phyloP scores from a whole-genome alignment of 2,329 filamentous ascomycete genomes.

The Sphaerulina vaccinii region DNA sequence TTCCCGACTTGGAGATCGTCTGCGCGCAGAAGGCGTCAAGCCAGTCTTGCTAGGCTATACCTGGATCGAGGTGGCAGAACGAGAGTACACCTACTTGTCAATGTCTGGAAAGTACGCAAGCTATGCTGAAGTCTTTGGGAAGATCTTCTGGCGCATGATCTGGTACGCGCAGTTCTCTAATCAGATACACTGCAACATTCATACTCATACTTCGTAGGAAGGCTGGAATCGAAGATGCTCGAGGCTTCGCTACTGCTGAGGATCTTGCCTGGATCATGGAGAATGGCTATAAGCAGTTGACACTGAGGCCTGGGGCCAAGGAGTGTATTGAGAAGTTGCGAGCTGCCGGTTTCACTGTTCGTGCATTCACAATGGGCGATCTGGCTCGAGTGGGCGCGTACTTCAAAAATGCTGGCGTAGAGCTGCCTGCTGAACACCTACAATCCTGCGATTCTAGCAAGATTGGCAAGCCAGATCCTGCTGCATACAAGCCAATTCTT shows the following conservation, averaged over 20 bases:
- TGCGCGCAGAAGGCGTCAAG: constrained; percentile 43
- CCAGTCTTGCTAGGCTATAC: constrained; percentile 46
- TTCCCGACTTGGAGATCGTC: constrained; percentile 41
- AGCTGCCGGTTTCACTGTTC: constrained; percentile 52
- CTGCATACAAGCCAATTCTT: constrained; percentile 48
- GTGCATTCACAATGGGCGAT: constrained; percentile 55
- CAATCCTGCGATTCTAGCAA: constrained; percentile 50
- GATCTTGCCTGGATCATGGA: constrained; percentile 44
- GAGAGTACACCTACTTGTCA: constrained; percentile 51
- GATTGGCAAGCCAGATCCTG: constrained; percentile 52
- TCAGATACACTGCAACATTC: neutral
- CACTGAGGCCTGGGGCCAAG: constrained; percentile 41
- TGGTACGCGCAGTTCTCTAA: too few species aligned
- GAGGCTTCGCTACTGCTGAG: constrained; percentile 43
- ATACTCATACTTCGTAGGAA: constrained; percentile 27
- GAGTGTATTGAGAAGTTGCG: constrained; percentile 47
- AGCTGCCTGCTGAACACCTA: constrained; percentile 53
- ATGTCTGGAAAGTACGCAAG: constrained; percentile 45
- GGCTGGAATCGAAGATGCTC: constrained; percentile 45
- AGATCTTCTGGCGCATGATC: constrained; percentile 52
- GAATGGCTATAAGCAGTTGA: constrained; percentile 37
- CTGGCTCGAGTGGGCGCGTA: constrained; percentile 51
- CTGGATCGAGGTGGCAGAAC: constrained; percentile 50
- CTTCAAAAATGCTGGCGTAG: constrained; percentile 48
- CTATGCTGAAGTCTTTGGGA: constrained; percentile 44